A percentile compares a stretch with the other conserved stretches of the same genome.
These are phyloP conservation scores for Solanum hybrid DNA, from an alignment of 305 asterid genomes.

Conservation along the genomic window DNA sequence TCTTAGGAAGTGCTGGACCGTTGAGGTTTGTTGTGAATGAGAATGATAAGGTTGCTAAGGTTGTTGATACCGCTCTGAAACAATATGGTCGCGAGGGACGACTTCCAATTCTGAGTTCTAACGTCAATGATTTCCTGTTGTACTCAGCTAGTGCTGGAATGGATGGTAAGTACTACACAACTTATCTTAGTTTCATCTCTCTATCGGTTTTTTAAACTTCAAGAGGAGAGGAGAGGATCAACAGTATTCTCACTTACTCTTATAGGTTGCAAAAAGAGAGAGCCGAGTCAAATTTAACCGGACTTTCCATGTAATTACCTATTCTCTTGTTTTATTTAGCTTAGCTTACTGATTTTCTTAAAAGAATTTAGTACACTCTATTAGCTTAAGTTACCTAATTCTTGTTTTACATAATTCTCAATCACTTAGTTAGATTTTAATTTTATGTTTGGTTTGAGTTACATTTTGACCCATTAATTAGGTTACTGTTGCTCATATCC, in stretches of 20 bases:
- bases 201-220: not conserved
- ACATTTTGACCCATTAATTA: not conserved
- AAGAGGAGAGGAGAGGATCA: not conserved
- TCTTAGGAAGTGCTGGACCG: slow-evolving; percentile 44
- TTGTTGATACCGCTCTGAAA: slow-evolving; percentile 28
- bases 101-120: slow-evolving; percentile 31
- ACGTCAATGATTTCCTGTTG: slow-evolving; percentile 18
- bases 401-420: not conserved
- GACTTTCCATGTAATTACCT: too few relatives aligned
- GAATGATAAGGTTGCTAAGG: slow-evolving; percentile 22
- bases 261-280: not conserved
- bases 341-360: too few relatives aligned
- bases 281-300: not conserved
- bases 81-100: slow-evolving; percentile 31
- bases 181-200: not conserved
- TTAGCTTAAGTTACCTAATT: not conserved
- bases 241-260: not conserved
- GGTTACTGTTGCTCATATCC: not conserved
- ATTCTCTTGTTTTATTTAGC: too few relatives aligned
- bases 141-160: slow-evolving; percentile 30
- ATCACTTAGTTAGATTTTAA: not conserved
- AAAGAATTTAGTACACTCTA: not conserved
- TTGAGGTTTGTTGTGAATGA: slow-evolving; percentile 31
- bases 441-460: not conserved
- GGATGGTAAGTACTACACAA: slow-evolving; percentile 1